Conservation (phyloP, 768 basidiomycete genomes). For the Chlorophyllum brunneum region DNA sequence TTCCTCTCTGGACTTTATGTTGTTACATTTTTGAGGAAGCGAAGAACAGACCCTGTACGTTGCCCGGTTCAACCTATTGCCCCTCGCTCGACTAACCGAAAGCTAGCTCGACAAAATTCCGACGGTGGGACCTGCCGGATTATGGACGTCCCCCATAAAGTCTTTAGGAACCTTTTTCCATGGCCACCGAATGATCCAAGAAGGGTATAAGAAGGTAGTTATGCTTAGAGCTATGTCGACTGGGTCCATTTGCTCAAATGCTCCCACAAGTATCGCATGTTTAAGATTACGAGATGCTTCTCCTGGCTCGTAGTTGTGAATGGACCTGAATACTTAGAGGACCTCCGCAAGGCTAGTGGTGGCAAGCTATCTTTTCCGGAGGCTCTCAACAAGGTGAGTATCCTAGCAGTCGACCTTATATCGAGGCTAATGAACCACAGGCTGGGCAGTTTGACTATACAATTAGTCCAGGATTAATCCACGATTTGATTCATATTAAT, state of each 20-base stretch:
- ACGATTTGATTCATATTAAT: slow-evolving; percentile 33
- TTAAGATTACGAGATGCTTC: slow-evolving; percentile 18
- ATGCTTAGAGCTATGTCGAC: not conserved
- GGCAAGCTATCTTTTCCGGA: slow-evolving; percentile 26
- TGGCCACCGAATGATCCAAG: slow-evolving; percentile 21
- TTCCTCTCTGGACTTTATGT: not conserved
- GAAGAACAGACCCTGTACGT: not conserved
- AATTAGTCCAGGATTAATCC: slow-evolving; percentile 26
- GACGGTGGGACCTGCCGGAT: not conserved
- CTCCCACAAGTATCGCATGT: slow-evolving; percentile 17
- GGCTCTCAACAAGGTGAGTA: slow-evolving; percentile 24
- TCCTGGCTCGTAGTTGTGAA: slow-evolving; percentile 28
- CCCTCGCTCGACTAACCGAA: not conserved
- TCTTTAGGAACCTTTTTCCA: slow-evolving; percentile 14
- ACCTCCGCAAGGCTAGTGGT: slow-evolving; percentile 36
- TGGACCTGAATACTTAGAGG: slow-evolving; percentile 40
- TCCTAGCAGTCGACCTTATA: not conserved
- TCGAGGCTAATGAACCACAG: slow-evolving; percentile 12
- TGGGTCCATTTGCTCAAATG: not conserved
- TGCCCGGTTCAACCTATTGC: too few species aligned
- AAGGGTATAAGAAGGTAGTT: slow-evolving; percentile 21
- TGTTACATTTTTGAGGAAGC: not conserved
- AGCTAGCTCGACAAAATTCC: slow-evolving; percentile 2
- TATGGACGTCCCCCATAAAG: not conserved
- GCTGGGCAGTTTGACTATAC: slow-evolving; percentile 31